These are phyloP conservation scores for Plasmodium knowlesi DNA, from an alignment of 169 alveolate genomes.

Conservation along the genomic window DNA sequence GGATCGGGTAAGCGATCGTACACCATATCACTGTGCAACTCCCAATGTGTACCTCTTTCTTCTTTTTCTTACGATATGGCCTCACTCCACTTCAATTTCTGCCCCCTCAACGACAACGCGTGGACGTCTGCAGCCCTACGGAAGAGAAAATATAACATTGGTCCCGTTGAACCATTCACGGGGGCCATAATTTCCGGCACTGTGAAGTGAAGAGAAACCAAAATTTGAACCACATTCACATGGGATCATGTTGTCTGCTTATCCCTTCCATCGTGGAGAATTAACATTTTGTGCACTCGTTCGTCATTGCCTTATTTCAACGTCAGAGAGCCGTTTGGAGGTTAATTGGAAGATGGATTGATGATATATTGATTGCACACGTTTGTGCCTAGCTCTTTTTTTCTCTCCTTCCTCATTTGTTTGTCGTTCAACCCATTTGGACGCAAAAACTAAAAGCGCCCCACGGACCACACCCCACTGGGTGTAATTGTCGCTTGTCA, in stretches of 20 bases:
- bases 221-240: not conserved
- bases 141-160: conserved; percentile 27
- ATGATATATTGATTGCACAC: not conserved
- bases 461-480: conserved; percentile 3
- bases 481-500: not conserved
- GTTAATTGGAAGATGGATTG: not conserved
- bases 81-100: not conserved
- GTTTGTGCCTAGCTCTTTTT: not conserved
- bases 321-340: not conserved
- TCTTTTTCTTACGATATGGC: not conserved
- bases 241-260: not conserved
- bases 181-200: conserved; percentile 33
- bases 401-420: not conserved
- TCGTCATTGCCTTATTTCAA: not conserved
- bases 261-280: not conserved
- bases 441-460: not conserved
- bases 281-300: not conserved
- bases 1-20: conserved; percentile 3
- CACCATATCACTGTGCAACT: not conserved
- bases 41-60: not conserved
- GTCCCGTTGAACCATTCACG: conserved; percentile 58
- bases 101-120: not conserved
- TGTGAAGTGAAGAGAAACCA: conserved; percentile 8
- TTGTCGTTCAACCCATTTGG: not conserved
- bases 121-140: conserved; percentile 11